Evolutionary conservation across 2,329 filamentous ascomycete species (phyloP), one percentile per base, ranked within the genome.

Genomic region (Cytospora mali): DNA sequence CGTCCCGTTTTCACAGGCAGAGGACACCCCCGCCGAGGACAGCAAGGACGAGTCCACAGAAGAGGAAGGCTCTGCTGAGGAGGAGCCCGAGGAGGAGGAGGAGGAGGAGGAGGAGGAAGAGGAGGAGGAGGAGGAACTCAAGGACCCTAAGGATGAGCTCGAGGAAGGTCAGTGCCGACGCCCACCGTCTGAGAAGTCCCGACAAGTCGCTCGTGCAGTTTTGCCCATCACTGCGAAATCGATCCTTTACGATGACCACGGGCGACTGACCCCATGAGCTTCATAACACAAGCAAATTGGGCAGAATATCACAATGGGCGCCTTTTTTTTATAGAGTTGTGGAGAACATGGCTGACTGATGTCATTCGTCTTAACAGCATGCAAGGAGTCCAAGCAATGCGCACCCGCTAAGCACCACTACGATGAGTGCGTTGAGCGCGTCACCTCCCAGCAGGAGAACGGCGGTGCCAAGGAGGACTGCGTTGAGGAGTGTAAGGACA

Each of bases 351-450:
- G 61, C 64, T 66, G 61, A 64, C 64, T 27, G 50, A 50, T 46
- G 42, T 46, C 27, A 58, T 53, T 55, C 60, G n/a, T 23, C 46
- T 27, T n/a, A 21, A 70, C 78, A 98, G 95, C 97, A 75, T 99
- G 95, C 86, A 86, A 87, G 79, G 87, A 94, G 77, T 93, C 93
- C 68, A 85, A 89, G 77, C 83, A 91, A 79, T 99, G 95, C 81
- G 84, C 89, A 66, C 88, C 90, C 64, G 86, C 87, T 75, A 99
- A 98, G 88, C 94, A 98, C 85, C 95, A 99, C 86, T 98, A 90
- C 78, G 94, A 98, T 70, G 92, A 97, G 81, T 99, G 95, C 78
- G 93, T 94, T 71, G 93, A 97, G 86, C 93, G 95, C 73, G 95
- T 99, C 71, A 92, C 88, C 66, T 74, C 79, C 69, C 72, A 83